Base-by-base conservation (phyloP, 2,329 filamentous ascomycete genomes). In the Nemania abortiva region DNA sequence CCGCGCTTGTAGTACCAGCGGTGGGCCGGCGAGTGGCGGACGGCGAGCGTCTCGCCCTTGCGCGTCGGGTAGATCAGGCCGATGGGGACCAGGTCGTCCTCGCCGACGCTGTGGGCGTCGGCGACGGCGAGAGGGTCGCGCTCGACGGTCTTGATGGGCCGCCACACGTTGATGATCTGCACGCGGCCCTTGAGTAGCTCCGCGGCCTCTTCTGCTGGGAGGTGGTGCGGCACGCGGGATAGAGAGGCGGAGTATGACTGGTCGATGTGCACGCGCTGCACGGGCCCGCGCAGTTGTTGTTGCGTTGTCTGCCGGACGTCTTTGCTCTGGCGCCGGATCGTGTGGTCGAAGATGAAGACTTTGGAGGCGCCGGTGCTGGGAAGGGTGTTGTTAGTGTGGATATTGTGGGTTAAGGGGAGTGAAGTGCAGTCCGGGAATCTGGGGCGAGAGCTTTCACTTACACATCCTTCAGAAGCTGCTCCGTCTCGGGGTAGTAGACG, bases 401-500 rank as follows among this genome's bases (percentile, higher is more conserved):
- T 7, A 22, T 10, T 6, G 20, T 52, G 11, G 13, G 42, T 4
- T 34, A 9, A 34, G 5, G 31, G 31, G 4, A 9, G 9, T 9
- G 31, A 34, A 5, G 31, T 34, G 5, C 9, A 34, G 31, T 34
- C 9, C 9, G 9, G 9, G 5, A 9, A 34, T 4, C 31, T 34
- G 31, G 31, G 31, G 31, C 5, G 4, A 34, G 13, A n/a, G 13
- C 42, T 11, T 42, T 15, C 50, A 74, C 81, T 71, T 77, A 75
- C 90, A 77, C 85, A 3, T 89, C 86, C 65, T 90, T 90, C 0
- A 94, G 78, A 22, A 94, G 78, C 57, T 88, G 80, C 77, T 93
- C 89, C 2, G 92, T 88, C 77, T 94, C 92, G 0, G 90, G 86
- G 79, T 95, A 95, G 80, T 94, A 95, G 6, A 85, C 82, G 3